These are phyloP conservation scores for Fusarium stilboides DNA, from an alignment of 2,329 filamentous ascomycete genomes.

Conservation along the genomic window DNA sequence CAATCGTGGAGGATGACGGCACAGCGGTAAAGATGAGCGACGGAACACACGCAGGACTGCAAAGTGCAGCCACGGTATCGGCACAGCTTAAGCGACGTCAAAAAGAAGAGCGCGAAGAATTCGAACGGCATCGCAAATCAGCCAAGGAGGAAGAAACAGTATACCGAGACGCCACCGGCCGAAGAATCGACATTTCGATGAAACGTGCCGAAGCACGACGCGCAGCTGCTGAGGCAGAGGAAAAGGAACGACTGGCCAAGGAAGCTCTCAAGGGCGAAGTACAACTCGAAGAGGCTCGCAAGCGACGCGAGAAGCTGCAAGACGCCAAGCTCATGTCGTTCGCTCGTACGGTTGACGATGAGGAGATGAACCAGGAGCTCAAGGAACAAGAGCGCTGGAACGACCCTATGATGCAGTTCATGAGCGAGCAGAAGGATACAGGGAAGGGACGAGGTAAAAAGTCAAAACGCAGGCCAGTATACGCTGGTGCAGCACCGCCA, in stretches of 20 bases:
- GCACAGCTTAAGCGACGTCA: conserved; percentile 77
- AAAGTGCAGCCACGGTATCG: conserved; percentile 84
- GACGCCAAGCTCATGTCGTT: conserved; percentile 88
- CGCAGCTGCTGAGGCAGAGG: conserved; percentile 75
- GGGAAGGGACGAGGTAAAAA: conserved; percentile 50
- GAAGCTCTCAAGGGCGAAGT: conserved; percentile 87
- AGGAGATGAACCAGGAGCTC: conserved; percentile 86
- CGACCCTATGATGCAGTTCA: conserved; percentile 89
- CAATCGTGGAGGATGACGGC: conserved; percentile 61
- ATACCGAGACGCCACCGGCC: conserved; percentile 93
- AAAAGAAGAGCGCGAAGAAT: conserved; percentile 72
- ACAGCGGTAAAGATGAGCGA: conserved; percentile 82
- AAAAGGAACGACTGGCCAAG: conserved; percentile 76
- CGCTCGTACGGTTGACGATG: conserved; percentile 86
- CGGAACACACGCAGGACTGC: conserved; percentile 88
- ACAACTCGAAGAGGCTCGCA: conserved; percentile 78
- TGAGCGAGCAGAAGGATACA: conserved; percentile 66
- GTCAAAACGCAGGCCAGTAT: conserved; percentile 73
- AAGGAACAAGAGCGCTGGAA: conserved; percentile 88
- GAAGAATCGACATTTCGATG: conserved; percentile 94
- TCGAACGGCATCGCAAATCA: conserved; percentile 61
- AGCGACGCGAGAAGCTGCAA: conserved; percentile 76
- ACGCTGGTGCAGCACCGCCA: conserved; percentile 84
- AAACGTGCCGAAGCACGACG: conserved; percentile 88
- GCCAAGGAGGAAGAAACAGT: conserved; percentile 82